Evolutionary conservation across 2,329 filamentous ascomycete genomes (phyloP).

Genomic region (Leptographium galeiforme): DNA sequence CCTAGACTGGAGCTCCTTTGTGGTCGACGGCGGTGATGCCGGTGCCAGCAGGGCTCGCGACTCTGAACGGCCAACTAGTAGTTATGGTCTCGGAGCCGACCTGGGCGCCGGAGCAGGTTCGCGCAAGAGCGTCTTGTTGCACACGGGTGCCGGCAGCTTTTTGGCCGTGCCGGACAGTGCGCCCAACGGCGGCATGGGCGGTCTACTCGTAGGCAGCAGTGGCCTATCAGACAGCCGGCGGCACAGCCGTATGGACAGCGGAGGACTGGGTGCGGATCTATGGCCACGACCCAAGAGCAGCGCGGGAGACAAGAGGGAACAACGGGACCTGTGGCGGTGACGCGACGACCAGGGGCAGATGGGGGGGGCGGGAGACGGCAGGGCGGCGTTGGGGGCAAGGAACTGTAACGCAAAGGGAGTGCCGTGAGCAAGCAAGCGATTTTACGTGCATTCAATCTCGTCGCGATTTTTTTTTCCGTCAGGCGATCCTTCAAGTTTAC

Average conservation of each 20-base stretch:
- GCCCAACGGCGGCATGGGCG: slow-evolving; percentile 5
- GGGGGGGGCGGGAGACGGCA: neutral
- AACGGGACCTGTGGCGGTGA: slow-evolving; percentile 30
- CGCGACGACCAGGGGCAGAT: neutral
- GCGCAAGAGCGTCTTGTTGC: slow-evolving; percentile 39
- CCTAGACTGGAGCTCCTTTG: slow-evolving; percentile 44
- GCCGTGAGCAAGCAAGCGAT: neutral
- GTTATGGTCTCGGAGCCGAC: slow-evolving; percentile 43
- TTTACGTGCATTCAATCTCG: neutral
- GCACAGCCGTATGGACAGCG: slow-evolving; percentile 5
- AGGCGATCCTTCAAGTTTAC: no score
- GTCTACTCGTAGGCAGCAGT: slow-evolving; percentile 10
- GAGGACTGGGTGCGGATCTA: slow-evolving; percentile 17
- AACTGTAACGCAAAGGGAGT: no score
- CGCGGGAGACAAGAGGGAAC: slow-evolving; percentile 23
- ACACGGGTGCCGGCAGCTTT: slow-evolving; percentile 37
- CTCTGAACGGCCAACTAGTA: slow-evolving; percentile 34
- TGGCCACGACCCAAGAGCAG: slow-evolving; percentile 32
- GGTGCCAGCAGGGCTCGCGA: slow-evolving; percentile 14
- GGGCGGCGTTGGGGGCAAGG: neutral
- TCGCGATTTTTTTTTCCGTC: no score
- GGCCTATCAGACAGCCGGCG: slow-evolving; percentile 2
- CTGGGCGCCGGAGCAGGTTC: slow-evolving; percentile 35
- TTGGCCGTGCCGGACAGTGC: slow-evolving; percentile 32
- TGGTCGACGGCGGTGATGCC: slow-evolving; percentile 22